phyloP scores from a whole-genome alignment of 306 rosid genomes.

The Cucumis sativus region Cucumber_9930_V3 NC_026658.2:1183501-1184000 shows the following conservation, averaged over 20 bases:
- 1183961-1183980: constrained; percentile 11
- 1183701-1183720: constrained; percentile 38
- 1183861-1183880: constrained; percentile 17
- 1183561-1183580: constrained; percentile 12
- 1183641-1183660: constrained; percentile 50
- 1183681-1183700: constrained; percentile 46
- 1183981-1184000: constrained; percentile 21
- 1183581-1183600: background rate
- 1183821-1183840: background rate
- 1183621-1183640: constrained; percentile 12
- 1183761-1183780: constrained; percentile 79
- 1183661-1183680: constrained; percentile 51
- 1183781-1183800: constrained; percentile 56
- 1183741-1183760: constrained; percentile 49
- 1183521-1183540: background rate
- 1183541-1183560: background rate
- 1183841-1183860: constrained; percentile 17
- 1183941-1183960: constrained; percentile 18
- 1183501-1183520: background rate
- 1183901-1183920: constrained; percentile 18
- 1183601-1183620: constrained; percentile 8
- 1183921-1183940: constrained; percentile 14
- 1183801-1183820: constrained; percentile 42
- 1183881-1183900: constrained; percentile 16
- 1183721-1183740: constrained; percentile 15